Evolutionary conservation across 306 rosid genomes (phyloP).

Genomic region (peach (Prunus persica)): DNA sequence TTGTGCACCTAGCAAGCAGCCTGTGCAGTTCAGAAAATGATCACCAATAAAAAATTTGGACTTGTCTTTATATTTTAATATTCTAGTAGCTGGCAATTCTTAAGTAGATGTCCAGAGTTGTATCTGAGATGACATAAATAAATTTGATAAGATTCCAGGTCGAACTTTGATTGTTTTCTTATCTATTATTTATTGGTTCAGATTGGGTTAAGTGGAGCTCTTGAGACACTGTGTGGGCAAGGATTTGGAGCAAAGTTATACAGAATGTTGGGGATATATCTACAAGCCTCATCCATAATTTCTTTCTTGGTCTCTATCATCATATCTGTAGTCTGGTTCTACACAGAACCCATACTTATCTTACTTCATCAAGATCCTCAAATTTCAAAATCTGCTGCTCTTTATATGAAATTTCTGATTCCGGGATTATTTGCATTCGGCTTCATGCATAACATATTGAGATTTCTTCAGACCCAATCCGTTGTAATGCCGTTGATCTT

Average conservation of each 20-base stretch:
- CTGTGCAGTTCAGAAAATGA: neutral
- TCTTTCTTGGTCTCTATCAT: slow-evolving; percentile 45
- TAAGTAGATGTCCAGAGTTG: too few species aligned
- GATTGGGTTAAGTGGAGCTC: slow-evolving; percentile 82
- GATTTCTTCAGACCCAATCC: slow-evolving; percentile 80
- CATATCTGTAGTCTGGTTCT: slow-evolving; percentile 56
- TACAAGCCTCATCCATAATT: slow-evolving; percentile 67
- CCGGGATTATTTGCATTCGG: slow-evolving; percentile 74
- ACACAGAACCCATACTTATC: slow-evolving; percentile 55
- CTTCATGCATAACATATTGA: slow-evolving; percentile 58
- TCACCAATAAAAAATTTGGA: neutral
- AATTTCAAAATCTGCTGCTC: slow-evolving; percentile 49
- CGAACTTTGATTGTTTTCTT: neutral
- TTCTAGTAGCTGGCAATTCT: too few species aligned
- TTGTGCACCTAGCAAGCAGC: neutral
- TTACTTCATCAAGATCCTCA: slow-evolving; percentile 59
- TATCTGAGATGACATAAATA: neutral
- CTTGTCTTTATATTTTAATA: neutral
- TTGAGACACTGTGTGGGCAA: slow-evolving; percentile 89
- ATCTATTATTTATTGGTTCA: slow-evolving; percentile 11
- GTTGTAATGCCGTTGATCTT: slow-evolving; percentile 43
- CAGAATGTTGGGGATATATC: slow-evolving; percentile 61
- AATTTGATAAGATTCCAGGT: neutral
- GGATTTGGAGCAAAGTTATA: slow-evolving; percentile 68
- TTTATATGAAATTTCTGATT: slow-evolving; percentile 53